Evolutionary conservation across 192 early-diverging fungal genomes (phyloP), one percentile per base, ranked within the genome.

Genomic region (Coemansia erecta): DNA sequence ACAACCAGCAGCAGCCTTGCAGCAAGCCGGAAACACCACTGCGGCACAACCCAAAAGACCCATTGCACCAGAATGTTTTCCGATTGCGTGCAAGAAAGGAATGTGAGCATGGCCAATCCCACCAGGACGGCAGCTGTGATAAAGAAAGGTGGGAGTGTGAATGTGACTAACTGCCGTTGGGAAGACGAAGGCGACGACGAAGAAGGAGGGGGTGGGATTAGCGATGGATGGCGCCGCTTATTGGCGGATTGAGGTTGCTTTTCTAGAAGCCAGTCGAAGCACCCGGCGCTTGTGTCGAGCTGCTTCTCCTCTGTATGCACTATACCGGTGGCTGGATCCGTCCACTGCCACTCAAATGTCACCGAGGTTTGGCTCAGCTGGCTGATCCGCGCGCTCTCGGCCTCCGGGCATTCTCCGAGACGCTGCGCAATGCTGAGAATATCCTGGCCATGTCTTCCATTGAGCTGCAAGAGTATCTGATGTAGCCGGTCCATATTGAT

Each of bases 41-140:
- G 54, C 37, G 54, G 54, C 8, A 56, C 31, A 6, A 35, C 54
- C 54, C 54, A 56, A 43, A 43, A 56, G 14, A 56, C 23, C 54
- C 37, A 43, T 43, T 56, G 40, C 18, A 56, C 39, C 17, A 56
- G 18, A 15, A 19, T 6, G 37, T n/a, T 43, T 56, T 41, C 40
- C 21, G 54, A 56, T 43, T 41, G 37, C 54, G 40, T 26, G 40
- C 10, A 19, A 21, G 54, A 2, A 13, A 56, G 18, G 26, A 23
- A 56, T 28, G 40, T 43, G 40, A 56, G 54, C 54, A 56, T 23
- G 2, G 54, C 41, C 54, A 44, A 43, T 41, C 54, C 54, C 19
- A 18, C 23, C 40, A 56, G 14, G 15, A 40, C 23, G 21, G 24
- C 9, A 26, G 42, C 21, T 21, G 19, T 21, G 41, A 43, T 43